Percentiles rank a stretch among this genome's conserved stretches.
Evolutionary conservation across 805 yeast species (phyloP).

Genomic region (Starmerella powellii): DNA sequence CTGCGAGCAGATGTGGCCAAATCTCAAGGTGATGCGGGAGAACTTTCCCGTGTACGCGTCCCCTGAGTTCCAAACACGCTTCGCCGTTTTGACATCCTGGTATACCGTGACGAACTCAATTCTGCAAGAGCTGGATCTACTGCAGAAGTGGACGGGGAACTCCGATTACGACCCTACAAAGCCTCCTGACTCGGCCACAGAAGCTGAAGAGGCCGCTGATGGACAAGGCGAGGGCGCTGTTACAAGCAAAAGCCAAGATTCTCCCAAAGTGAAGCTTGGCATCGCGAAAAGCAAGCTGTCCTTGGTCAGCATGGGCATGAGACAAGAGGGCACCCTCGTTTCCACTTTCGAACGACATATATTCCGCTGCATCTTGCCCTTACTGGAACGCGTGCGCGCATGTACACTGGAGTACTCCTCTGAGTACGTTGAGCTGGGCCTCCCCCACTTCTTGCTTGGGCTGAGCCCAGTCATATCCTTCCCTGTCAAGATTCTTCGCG

Average conservation of each 20-base stretch:
- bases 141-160: constrained; percentile 75
- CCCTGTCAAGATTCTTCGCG: constrained; percentile 70
- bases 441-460: constrained; percentile 50
- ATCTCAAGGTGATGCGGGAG: constrained; percentile 58
- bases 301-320: constrained; percentile 71
- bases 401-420: constrained; percentile 52
- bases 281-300: constrained; percentile 32
- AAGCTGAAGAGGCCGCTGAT: constrained; percentile 43
- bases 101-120: constrained; percentile 59
- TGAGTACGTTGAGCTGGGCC: constrained; percentile 47
- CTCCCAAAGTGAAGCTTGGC: not conserved
- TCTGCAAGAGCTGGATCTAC: constrained; percentile 44
- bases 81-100: constrained; percentile 81
- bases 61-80: constrained; percentile 48
- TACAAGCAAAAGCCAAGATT: too few species aligned
- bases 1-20: constrained; percentile 69
- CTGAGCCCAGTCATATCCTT: constrained; percentile 56
- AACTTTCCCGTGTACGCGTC: constrained; percentile 64
- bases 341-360: constrained; percentile 57
- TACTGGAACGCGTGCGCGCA: constrained; percentile 71
- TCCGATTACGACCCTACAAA: constrained; percentile 55
- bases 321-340: constrained; percentile 38
- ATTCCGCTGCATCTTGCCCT: constrained; percentile 58
- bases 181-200: constrained; percentile 29
- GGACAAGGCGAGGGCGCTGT: not conserved